Evolutionary conservation across 2,329 filamentous ascomycete species (phyloP), one percentile per base, ranked within the genome.

Genomic region (Fusarium lyarnte): DNA sequence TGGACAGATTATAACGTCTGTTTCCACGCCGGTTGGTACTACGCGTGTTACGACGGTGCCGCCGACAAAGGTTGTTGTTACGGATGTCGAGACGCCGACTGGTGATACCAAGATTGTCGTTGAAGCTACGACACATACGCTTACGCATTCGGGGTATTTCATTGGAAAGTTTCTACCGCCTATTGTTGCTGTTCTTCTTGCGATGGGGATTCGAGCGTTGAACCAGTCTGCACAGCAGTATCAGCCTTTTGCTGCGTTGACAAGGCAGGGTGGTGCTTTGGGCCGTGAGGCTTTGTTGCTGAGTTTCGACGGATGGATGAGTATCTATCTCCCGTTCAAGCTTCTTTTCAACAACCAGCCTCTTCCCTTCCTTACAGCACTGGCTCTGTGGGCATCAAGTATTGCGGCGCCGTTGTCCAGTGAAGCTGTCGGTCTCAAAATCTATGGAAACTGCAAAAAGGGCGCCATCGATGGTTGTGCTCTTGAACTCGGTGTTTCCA

Each of bases 201-300:
- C 80, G 14, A 81, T 85, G 51, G 80, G 81, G 0, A 79, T 85
- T 38, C 79, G 83, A 6, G 78, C 84, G 25, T 71, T 85, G 58
- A 82, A 84, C 64, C 77, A 80, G 55, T 81, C 82, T 60, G 82
- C 79, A 2, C 82, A 83, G 58, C 78, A 83, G 16, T 84, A 82
- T 45, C 83, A 84, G 63, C 85, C 84, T 3, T 86, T 86, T 71
- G 82, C 83, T 55, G 80, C 82, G 2, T 75, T 88, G 5, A 77
- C 81, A 10, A 77, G 74, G 13, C 69, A 77, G 0, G 73, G 76
- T 1, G 85, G 85, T 9, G 82, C 82, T 0, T 55, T 74, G 0
- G 85, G 85, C 0, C 70, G 74, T 0, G 80, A 86, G 36, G 85
- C 85, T 0, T 73, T 87, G 23, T 83, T 80, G 14, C 77, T 86